Percentiles rank a stretch among this genome's conserved stretches.
Conservation (phyloP, 352 stramenopile genomes). For the Pythium aquatile region DNA sequence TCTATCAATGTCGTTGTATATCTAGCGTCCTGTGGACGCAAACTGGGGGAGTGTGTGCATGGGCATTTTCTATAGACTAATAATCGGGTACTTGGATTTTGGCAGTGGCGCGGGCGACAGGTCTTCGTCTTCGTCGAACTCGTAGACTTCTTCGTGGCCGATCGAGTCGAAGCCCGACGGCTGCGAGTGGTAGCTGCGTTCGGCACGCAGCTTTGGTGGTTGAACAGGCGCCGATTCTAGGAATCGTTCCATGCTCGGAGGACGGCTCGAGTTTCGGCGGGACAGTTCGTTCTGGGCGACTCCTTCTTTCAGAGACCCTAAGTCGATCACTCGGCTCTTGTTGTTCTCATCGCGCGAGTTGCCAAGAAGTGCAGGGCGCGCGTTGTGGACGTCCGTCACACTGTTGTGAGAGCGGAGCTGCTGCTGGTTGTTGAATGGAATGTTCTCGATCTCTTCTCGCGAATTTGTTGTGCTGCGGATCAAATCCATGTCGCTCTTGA, state of each 20-base stretch:
- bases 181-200: conserved; percentile 9
- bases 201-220: neutral
- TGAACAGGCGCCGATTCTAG: neutral
- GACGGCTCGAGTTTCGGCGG: conserved; percentile 8
- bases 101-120: conserved; percentile 6
- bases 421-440: conserved; percentile 6
- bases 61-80: conserved; percentile 16
- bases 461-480: conserved; percentile 2
- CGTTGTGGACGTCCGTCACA: neutral
- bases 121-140: conserved; percentile 24
- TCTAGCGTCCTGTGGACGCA: neutral
- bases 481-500: conserved; percentile 23
- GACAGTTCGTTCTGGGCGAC: conserved; percentile 3
- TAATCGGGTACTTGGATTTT: conserved; percentile 24
- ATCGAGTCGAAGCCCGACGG: neutral
- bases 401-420: conserved; percentile 5
- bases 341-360: conserved; percentile 4
- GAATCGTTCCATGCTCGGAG: conserved; percentile 20
- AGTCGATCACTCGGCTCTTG: conserved; percentile 3
- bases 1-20: neutral
- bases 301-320: conserved; percentile 4
- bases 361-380: neutral
- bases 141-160: conserved; percentile 24
- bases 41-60: neutral
- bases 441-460: conserved; percentile 7